phyloP scores from a whole-genome alignment of 2,329 filamentous ascomycete genomes.

The Diplodia intermedia region DNA sequence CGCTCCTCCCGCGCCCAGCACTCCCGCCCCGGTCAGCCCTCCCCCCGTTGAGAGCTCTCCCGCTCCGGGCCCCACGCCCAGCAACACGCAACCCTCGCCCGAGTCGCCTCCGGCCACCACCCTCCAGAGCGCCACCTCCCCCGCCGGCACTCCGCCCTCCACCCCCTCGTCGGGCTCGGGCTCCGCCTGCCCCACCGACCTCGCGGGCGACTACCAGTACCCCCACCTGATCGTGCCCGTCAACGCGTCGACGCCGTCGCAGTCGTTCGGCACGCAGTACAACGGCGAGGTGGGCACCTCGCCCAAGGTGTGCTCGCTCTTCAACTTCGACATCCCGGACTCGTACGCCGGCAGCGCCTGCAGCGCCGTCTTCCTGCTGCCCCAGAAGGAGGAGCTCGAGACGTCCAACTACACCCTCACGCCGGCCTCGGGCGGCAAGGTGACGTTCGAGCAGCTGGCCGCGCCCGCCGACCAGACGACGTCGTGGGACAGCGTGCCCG shows the following conservation, averaged over 20 bases:
- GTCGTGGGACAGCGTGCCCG: slow-evolving; percentile 62
- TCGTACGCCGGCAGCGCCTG: slow-evolving; percentile 62
- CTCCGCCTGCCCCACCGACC: slow-evolving; percentile 36
- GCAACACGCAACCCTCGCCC: slow-evolving; percentile 8
- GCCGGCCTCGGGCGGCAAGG: slow-evolving; percentile 59
- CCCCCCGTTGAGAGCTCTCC: slow-evolving; percentile 7
- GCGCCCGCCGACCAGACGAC: slow-evolving; percentile 57
- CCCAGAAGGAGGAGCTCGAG: slow-evolving; percentile 62
- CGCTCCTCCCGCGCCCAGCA: slow-evolving; percentile 31
- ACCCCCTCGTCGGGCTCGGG: slow-evolving; percentile 11
- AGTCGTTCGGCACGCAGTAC: slow-evolving; percentile 39
- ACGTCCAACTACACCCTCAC: slow-evolving; percentile 59
- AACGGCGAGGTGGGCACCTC: slow-evolving; percentile 43
- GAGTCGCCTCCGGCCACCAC: slow-evolving; percentile 11
- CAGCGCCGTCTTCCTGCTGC: slow-evolving; percentile 70
- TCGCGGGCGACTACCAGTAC: slow-evolving; percentile 41
- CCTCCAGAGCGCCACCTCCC: neutral
- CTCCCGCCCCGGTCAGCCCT: slow-evolving; percentile 21
- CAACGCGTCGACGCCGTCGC: slow-evolving; percentile 37
- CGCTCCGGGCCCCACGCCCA: neutral
- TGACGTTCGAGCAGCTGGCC: slow-evolving; percentile 61
- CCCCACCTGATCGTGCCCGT: slow-evolving; percentile 47
- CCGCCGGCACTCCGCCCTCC: slow-evolving; percentile 30
- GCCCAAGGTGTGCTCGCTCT: slow-evolving; percentile 46
- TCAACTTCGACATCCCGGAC: slow-evolving; percentile 56